These are phyloP conservation scores for Bolboschoenoplectus hybrid DNA, from an alignment of 202 grass and related monocot genomes.

Conservation along the genomic window DNA sequence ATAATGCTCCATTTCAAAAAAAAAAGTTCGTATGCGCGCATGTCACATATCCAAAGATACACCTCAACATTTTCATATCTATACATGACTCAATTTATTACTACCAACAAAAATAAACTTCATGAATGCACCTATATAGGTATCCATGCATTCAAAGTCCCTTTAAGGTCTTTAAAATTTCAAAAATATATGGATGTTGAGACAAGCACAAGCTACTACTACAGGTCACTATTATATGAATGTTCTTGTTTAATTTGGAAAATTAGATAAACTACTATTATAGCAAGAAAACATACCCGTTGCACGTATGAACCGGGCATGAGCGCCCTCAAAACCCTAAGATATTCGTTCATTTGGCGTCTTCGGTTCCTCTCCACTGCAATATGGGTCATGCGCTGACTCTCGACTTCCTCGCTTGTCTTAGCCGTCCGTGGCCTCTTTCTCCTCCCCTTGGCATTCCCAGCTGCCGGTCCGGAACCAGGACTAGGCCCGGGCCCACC, in stretches of 20 bases:
- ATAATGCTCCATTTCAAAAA: neutral
- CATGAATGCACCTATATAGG: neutral
- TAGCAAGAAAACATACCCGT: conserved; percentile 48
- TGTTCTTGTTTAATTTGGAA: neutral
- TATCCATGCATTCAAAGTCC: neutral
- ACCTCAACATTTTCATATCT: neutral
- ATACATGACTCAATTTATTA: neutral
- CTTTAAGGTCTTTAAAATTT: neutral
- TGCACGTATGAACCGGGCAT: conserved; percentile 98
- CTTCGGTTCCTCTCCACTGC: conserved; percentile 93
- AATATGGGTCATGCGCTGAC: conserved; percentile 98
- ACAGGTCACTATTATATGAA: too few species aligned
- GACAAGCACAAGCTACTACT: neutral
- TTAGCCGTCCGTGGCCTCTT: conserved; percentile 71
- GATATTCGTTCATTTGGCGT: conserved; percentile 95
- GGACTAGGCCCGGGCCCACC: conserved; percentile 39
- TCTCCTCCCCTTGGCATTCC: conserved; percentile 47
- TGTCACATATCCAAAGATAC: neutral
- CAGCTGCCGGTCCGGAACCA: conserved; percentile 11
- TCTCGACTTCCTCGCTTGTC: conserved; percentile 95
- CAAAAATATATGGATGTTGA: neutral
- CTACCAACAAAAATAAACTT: neutral
- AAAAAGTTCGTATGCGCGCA: neutral
- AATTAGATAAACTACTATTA: neutral
- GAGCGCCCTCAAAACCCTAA: conserved; percentile 69